Evolutionary conservation across 2,329 filamentous ascomycete species (phyloP), one percentile per base, ranked within the genome.

Genomic region (Cryphonectria radicalis): DNA sequence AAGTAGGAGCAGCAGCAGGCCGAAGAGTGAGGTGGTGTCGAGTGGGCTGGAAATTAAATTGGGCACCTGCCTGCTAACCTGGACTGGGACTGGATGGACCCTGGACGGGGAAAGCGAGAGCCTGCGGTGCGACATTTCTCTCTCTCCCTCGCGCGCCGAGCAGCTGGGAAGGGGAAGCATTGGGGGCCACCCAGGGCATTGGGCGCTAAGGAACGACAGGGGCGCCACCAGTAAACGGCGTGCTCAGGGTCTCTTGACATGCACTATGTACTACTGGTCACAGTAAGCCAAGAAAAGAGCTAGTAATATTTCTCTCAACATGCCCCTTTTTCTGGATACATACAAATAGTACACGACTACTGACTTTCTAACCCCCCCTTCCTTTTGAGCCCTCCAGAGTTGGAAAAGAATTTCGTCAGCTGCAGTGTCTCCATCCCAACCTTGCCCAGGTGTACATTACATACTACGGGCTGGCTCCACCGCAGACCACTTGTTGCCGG

Each of bases 41-140:
- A 50, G 59, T 40, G 59, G 67, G 67, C 63, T 66, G 70, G 69
- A 68, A 71, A 73, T 73, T 64, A 70, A 70, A 73, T 42, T 64
- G 69, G 69, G 69, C 71, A 67, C 71, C 71, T 50, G 46, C 46
- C 63, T 57, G 25, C 42, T 22, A 10, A 4, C 8, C 46, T 50
- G 46, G 46, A 50, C 46, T 50, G 19, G 17, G 7, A 32, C 17
- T 50, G 46, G 22, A n/a, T 63, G 53, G 57, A 57, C 63, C 28
- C 25, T 69, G 43, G 63, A 66, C 43, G 35, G 42, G 55, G 67
- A 42, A 32, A 22, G n/a, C 64, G 70, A 46, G 63, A 55, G 46
- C 46, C 62, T 63, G 65, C 55, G 60, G 65, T 25, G 64, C 55
- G 60, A 63, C 62, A 72, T 60, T 53, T 67, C 67, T 60, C 19